Base-by-base conservation (phyloP, 495 filamentous ascomycete genomes). In the Cairneyella variabilis region DNA sequence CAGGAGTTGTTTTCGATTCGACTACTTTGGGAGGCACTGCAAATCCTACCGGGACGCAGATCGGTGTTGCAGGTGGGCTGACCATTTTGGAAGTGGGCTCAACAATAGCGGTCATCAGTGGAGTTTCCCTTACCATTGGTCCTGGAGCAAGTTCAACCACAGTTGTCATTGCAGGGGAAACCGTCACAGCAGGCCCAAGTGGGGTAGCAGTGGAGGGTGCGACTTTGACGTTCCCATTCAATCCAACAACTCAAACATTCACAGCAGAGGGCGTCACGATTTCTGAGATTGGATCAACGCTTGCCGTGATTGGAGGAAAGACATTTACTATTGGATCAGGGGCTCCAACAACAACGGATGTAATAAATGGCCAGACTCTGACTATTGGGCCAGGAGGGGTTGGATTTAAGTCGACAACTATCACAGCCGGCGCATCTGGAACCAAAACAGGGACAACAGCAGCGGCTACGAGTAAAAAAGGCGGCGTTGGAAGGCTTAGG, bases 31-130 rank as follows among this genome's bases (percentile, higher is more conserved):
- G 72, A 20, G 75, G 74, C 0, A 21, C 53, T 9, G 69, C 68
- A 6, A 54, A 66, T 22, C 44, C 66, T 16, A 41, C 51, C 9
- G 66, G 59, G 6, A 76, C 74, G 12, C 63, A 67, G 25, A 69
- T 69, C 39, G 70, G 64, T 2, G 59, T 77, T 11, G 69, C 71
- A 3, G 76, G 76, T 28, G 77, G 77, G 10, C 69, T 70, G 7
- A 71, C 71, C 3, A 59, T 79, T 27, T 74, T 75, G 3, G 68
- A 74, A 51, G 53, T 79, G 23, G 76, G 75, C 22, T 59, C 73
- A 0, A 75, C 74, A 4, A 64, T 75, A 3, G 76, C 78, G 4
- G 70, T 82, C 8, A 63, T 83, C 34, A 54, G 63, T n/a, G 68
- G 69, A 8, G 48, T 56, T 2, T 77, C 73, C 0, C 76, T 75